A percentile compares a stretch with the other conserved stretches of the same genome.
Evolutionary conservation across 176 grass and related monocot species (phyloP).

Genomic region (Otatea glauca): DNA sequence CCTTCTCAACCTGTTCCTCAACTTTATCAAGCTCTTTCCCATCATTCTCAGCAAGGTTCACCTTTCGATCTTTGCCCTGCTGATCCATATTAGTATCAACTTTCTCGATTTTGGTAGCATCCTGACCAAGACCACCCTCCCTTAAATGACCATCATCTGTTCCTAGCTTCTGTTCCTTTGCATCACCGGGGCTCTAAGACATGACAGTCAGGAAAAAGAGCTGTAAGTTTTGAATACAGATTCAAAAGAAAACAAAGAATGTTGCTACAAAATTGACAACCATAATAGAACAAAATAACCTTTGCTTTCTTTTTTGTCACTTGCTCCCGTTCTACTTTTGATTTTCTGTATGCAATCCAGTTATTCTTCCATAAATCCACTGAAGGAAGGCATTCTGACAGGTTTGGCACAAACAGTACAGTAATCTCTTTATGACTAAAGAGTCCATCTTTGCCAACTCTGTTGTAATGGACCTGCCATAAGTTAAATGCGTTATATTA

Average conservation of each 20-base stretch:
- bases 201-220: background rate
- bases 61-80: conserved; percentile 33
- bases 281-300: conserved; percentile 40
- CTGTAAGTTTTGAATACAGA: background rate
- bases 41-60: conserved; percentile 29
- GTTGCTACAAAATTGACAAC: conserved; percentile 18
- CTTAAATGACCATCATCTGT: conserved; percentile 27
- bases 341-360: conserved; percentile 62
- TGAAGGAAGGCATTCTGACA: conserved; percentile 65
- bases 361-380: conserved; percentile 61
- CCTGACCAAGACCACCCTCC: conserved; percentile 23
- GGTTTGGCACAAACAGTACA: conserved; percentile 64
- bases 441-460: conserved; percentile 68
- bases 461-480: conserved; percentile 71
- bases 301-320: conserved; percentile 49
- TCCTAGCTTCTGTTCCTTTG: conserved; percentile 52
- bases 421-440: conserved; percentile 67
- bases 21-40: conserved; percentile 30
- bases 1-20: conserved; percentile 37
- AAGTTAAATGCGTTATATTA: conserved; percentile 5
- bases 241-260: conserved; percentile 12
- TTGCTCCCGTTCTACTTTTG: conserved; percentile 49
- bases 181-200: conserved; percentile 49
- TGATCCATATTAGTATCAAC: conserved; percentile 34
- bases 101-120: conserved; percentile 27